Base-by-base conservation (phyloP, 148 eudicot species). In the Rhododendron vialii region DNA sequence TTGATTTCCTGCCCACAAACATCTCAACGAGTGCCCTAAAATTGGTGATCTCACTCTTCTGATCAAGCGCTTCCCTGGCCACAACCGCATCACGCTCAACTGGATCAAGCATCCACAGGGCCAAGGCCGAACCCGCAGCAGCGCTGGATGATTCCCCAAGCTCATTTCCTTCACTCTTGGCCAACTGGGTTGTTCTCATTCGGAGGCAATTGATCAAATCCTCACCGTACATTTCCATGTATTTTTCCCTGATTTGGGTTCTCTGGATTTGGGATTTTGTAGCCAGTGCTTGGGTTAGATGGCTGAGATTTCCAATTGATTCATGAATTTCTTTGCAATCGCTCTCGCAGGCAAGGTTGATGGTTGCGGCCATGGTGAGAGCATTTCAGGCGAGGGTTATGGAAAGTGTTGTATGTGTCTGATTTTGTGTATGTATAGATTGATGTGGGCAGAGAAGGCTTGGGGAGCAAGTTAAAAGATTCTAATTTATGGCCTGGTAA, bases 1-100 rank as follows among this genome's bases (percentile, higher is more conserved):
- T 95, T 84, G 98, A 94, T 88, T 94, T 95, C 82, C 93, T 86
- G 85, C 92, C 91, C 51, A 88, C 92, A 87, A 94, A 95, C n/a
- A 95, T 90, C 81, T 94, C 96, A 65, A 92, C 61, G 10, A 95
- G 86, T 51, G 92, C 92, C 88, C 83, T 88, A 81, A 90, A 94
- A 77, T 94, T 86, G 78, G 84, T 82, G 14, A 59, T 22, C 33
- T 80, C 88, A 82, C 82, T 90, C 15, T 82, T 36, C 65, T 78
- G 82, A 82, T 82, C 91, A 86, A 95, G 86, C 30, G 95, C 95
- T n/a, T 94, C 93, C 87, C 88, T 93, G n/a, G 93, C 94, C 57
- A 92, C 83, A 30, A 87, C 81, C 24, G 95, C 94, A 48, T 94
- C 94, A 6, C 94, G 92, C 85, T 91, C 95, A 75, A 89, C 87